phyloP scores from a whole-genome alignment of 2,329 filamentous ascomycete species.

The Epicoccum sorghinum region DNA sequence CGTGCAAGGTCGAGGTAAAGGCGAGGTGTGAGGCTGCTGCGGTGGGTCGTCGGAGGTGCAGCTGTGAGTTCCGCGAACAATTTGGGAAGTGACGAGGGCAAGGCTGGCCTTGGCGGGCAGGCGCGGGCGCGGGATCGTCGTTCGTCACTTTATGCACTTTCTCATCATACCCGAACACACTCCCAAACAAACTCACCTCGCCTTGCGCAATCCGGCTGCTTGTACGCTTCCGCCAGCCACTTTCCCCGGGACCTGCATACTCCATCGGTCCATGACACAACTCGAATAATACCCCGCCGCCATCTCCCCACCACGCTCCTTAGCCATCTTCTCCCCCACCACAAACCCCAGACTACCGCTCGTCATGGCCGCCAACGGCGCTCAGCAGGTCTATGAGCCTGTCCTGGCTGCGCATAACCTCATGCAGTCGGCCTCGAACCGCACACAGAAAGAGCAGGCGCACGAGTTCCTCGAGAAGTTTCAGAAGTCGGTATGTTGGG shows the following conservation, averaged over 20 bases:
- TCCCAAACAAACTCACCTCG: slow-evolving; percentile 21
- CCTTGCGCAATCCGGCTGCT: slow-evolving; percentile 9
- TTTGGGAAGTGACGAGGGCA: slow-evolving; percentile 31
- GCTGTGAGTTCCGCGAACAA: slow-evolving; percentile 33
- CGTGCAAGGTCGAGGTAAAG: background rate
- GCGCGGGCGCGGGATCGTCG: slow-evolving; percentile 25
- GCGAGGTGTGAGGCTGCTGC: slow-evolving; percentile 7
- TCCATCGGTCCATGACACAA: slow-evolving; percentile 31
- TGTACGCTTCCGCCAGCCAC: slow-evolving; percentile 5
- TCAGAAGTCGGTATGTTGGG: slow-evolving; percentile 87
- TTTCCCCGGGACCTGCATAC: background rate
- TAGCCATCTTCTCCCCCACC: slow-evolving; percentile 25
- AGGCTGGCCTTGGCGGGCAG: slow-evolving; percentile 33
- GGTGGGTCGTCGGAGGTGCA: slow-evolving; percentile 26
- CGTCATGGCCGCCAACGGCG: slow-evolving; percentile 71
- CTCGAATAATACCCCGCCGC: slow-evolving; percentile 35
- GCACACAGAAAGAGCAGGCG: slow-evolving; percentile 83
- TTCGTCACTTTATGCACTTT: slow-evolving; percentile 35
- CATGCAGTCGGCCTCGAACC: slow-evolving; percentile 83
- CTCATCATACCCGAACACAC: slow-evolving; percentile 20
- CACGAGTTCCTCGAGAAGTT: slow-evolving; percentile 92
- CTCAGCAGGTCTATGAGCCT: slow-evolving; percentile 76
- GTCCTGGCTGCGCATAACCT: slow-evolving; percentile 88
- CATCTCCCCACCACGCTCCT: slow-evolving; percentile 27
- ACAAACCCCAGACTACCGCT: slow-evolving; percentile 22